A percentile compares a stretch with the other conserved stretches of the same genome.
These are phyloP conservation scores for Graphium sp. DNA, from an alignment of 2,329 filamentous ascomycete genomes.

Conservation along the genomic window DNA sequence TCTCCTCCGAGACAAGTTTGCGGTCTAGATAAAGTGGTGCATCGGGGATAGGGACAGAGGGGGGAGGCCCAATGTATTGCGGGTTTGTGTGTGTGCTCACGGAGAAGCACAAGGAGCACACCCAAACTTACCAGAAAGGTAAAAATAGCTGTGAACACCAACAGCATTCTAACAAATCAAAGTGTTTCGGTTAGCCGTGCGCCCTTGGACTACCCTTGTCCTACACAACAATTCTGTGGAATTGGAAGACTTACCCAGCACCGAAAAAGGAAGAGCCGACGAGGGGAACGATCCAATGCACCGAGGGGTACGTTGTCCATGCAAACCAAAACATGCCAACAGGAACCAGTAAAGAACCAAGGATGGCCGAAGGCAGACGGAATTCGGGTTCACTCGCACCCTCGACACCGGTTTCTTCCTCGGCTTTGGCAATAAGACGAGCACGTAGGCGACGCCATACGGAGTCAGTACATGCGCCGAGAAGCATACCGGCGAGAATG, in stretches of 20 bases:
- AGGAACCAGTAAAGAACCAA: constrained; percentile 59
- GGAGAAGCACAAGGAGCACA: neutral
- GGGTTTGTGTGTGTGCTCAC: neutral
- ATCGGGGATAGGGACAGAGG: constrained; percentile 1
- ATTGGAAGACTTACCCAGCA: constrained; percentile 39
- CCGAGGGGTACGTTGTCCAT: constrained; percentile 59
- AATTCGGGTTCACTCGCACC: constrained; percentile 69
- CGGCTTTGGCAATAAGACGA: constrained; percentile 36
- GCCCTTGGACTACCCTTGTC: no score
- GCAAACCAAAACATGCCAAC: constrained; percentile 76
- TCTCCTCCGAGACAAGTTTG: no score
- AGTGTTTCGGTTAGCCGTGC: no score
- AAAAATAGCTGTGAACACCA: constrained; percentile 72
- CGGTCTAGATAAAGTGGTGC: neutral
- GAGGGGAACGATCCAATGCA: constrained; percentile 64
- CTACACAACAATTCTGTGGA: no score
- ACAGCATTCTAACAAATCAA: constrained; percentile 57
- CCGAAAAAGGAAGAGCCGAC: constrained; percentile 58
- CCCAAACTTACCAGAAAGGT: constrained; percentile 58
- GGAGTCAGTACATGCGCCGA: constrained; percentile 42
- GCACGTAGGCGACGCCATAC: constrained; percentile 47
- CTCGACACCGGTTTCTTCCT: constrained; percentile 25
- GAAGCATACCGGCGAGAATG: constrained; percentile 49
- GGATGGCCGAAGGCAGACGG: constrained; percentile 58
- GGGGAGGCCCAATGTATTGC: neutral